Base-by-base conservation (phyloP, 148 eudicot genomes). In the Diospyros lotus region DNA sequence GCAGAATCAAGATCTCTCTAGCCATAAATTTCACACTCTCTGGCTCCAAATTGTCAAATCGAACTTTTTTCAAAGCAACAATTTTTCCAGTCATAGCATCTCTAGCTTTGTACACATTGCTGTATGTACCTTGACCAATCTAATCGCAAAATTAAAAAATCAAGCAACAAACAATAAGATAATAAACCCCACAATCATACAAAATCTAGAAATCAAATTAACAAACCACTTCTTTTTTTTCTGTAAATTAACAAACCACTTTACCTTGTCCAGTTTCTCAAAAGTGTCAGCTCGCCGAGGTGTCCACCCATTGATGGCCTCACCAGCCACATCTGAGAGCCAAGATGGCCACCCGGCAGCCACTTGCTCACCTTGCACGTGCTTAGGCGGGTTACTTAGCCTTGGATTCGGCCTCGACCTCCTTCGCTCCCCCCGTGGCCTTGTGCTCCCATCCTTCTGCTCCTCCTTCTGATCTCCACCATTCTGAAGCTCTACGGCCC, bases 61-160 rank as follows among this genome's bases (percentile, higher is more conserved):
- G 82, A 72, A 90, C 98, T 77, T 93, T 93, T 79, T 93, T 93
- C 72, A 93, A 50, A 1, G 98, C 98, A 38, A 93, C 98, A 68
- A 93, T 80, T 39, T 86, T 90, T 7, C 96, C 96, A 6, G 86
- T 87, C 59, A 90, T 66, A 45, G 79, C 53, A 72, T 93, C 98
- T 81, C 90, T 86, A 72, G 93, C 98, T 86, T 93, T 93, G 80
- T 90, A 93, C 85, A 93, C 98, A 82, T 89, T 93, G 76, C 96
- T 90, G 59, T 93, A 93, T 53, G 98, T 93, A 17, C 98, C 98
- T 89, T 90, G 93, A 46, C 96, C 98, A 84, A 93, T 90, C 98
- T 93, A 75, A 81, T 17, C 66, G 78, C 60, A 53, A 66, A 68
- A 59, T 62, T 28, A n/a, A 58, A n/a, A 72, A 60, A 62, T 69